These are phyloP conservation scores for Bipolaris victoriae DNA, from an alignment of 2,329 filamentous ascomycete genomes.

Conservation along the genomic window DNA sequence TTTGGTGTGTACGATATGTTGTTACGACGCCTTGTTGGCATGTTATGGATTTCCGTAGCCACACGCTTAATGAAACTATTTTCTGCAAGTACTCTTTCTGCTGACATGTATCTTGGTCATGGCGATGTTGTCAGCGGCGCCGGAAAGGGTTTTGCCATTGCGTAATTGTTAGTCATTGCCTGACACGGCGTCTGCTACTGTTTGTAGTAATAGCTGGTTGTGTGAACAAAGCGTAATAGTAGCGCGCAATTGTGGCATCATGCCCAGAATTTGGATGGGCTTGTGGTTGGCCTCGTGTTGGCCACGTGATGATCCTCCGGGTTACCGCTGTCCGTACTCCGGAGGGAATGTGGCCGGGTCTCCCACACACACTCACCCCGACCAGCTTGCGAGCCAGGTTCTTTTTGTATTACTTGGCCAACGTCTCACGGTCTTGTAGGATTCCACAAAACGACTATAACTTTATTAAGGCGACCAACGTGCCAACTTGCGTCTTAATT, in stretches of 20 bases:
- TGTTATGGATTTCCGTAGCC: neutral
- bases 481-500: neutral
- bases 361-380: neutral
- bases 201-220: too few relatives aligned
- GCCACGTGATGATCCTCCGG: neutral
- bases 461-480: neutral
- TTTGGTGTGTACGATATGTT: neutral
- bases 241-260: neutral
- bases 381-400: neutral
- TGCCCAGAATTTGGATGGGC: neutral
- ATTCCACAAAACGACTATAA: neutral
- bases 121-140: neutral
- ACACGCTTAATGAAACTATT: constrained; percentile 3
- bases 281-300: neutral
- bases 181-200: too few relatives aligned
- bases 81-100: neutral
- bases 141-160: too few relatives aligned
- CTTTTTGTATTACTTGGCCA: neutral
- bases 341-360: neutral
- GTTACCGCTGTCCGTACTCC: neutral
- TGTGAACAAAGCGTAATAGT: too few relatives aligned
- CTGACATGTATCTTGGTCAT: neutral
- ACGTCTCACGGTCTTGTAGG: neutral
- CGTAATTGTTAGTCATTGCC: too few relatives aligned
- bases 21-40: neutral